Evolutionary conservation across 495 filamentous ascomycete species (phyloP).

Genomic region (Chaetomium fimeti): DNA sequence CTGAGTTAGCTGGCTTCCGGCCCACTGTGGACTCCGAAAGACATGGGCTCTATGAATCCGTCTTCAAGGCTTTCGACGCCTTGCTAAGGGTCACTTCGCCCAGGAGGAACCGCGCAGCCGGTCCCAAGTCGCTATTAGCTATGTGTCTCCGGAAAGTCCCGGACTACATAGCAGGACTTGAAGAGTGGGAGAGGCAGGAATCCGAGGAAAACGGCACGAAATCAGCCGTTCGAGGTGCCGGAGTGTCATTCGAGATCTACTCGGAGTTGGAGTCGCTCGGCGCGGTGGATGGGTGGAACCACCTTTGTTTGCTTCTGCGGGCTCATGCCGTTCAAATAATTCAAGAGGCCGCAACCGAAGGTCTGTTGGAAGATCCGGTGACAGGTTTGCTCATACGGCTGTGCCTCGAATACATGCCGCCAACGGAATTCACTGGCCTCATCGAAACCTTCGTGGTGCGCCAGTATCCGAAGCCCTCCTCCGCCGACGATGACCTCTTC

Average conservation of each 20-base stretch:
- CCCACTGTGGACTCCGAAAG: slow-evolving; percentile 6
- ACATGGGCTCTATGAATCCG: slow-evolving; percentile 30
- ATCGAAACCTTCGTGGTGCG: slow-evolving; percentile 36
- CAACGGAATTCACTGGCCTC: slow-evolving; percentile 44
- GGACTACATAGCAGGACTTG: slow-evolving; percentile 60
- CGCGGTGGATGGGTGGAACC: slow-evolving; percentile 61
- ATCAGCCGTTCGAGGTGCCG: slow-evolving; percentile 38
- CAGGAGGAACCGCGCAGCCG: slow-evolving; percentile 17
- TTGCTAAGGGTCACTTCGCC: slow-evolving; percentile 47
- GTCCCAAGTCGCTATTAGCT: slow-evolving; percentile 56
- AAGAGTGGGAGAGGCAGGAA: slow-evolving; percentile 50
- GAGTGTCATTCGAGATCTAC: slow-evolving; percentile 56
- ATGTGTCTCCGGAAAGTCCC: slow-evolving; percentile 64
- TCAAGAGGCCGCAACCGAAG: slow-evolving; percentile 51
- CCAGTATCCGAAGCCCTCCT: slow-evolving; percentile 41
- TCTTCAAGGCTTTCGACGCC: slow-evolving; percentile 50
- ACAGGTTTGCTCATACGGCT: slow-evolving; percentile 43
- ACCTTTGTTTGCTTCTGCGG: slow-evolving; percentile 62
- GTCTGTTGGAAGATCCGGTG: slow-evolving; percentile 43
- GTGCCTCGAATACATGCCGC: slow-evolving; percentile 40
- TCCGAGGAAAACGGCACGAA: slow-evolving; percentile 51
- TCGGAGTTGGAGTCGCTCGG: slow-evolving; percentile 64
- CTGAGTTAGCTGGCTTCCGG: slow-evolving; percentile 23
- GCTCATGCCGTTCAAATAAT: slow-evolving; percentile 65
- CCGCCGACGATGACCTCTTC: slow-evolving; percentile 32